Conservation (phyloP, 192 early-diverging fungal species). For the Piromyces sp. region DNA sequence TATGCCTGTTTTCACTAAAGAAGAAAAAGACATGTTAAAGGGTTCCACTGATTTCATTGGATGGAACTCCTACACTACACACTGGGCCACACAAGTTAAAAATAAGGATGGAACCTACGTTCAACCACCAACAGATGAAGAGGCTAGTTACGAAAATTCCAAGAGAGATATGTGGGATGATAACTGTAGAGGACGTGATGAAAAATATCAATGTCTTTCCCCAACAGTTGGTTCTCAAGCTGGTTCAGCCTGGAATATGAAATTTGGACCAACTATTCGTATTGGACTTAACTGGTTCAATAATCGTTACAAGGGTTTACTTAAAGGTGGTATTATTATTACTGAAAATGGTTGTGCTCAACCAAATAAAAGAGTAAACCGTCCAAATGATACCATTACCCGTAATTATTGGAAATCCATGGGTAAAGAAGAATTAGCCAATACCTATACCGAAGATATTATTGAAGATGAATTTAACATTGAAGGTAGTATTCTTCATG, state of each 20-base stretch:
- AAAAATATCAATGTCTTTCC: neutral
- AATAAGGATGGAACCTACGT: neutral
- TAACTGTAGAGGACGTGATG: neutral
- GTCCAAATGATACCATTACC: too few species aligned
- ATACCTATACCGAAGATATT: too few species aligned
- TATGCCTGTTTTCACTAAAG: slow-evolving; percentile 12
- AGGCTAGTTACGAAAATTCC: neutral
- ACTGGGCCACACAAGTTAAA: neutral
- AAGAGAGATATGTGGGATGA: neutral
- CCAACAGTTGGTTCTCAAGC: neutral
- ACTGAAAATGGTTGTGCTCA: neutral
- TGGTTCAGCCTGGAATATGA: neutral
- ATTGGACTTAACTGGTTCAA: neutral
- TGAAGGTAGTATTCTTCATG: too few species aligned
- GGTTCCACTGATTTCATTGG: slow-evolving; percentile 16
- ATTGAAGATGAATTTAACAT: too few species aligned
- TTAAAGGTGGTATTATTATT: neutral
- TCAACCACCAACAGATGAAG: neutral
- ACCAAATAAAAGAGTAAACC: neutral
- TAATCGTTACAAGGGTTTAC: neutral
- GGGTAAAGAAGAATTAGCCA: too few species aligned
- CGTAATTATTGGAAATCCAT: too few species aligned
- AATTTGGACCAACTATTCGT: neutral
- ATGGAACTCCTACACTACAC: slow-evolving; percentile 18
- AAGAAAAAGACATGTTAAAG: slow-evolving; percentile 11